Evolutionary conservation across 2,329 filamentous ascomycete genomes (phyloP), one percentile per base, ranked within the genome.

Genomic region (Nothophaeocryptopus gaeumannii): DNA sequence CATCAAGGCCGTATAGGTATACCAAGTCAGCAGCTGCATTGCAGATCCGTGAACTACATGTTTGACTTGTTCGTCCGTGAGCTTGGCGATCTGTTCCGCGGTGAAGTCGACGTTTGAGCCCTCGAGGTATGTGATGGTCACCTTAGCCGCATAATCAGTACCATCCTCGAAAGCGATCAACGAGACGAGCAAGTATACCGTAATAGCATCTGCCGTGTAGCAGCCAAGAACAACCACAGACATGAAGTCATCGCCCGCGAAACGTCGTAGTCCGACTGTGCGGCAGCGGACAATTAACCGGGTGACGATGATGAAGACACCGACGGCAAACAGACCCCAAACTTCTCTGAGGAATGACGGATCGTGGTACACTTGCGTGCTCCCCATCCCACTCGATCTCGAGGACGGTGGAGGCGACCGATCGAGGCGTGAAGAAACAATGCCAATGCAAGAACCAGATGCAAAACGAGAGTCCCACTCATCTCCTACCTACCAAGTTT

Each of bases 161-260:
- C 11, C 8, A 16, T 5, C 8, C 11, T 5, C 10, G 7, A 13
- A n/a, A 8, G 26, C 10, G 16, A 16, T 12, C 20, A 30, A 14
- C 36, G 45, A 60, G 0, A 72, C 69, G 12, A 16, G 12, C 20
- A 30, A 15, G 38, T 44, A 60, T 0, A 72, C 69, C 1, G 66
- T 68, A 5, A 63, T 63, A 1, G 67, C 68, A 48, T 72, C 70
- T 3, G 67, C 57, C 0, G 64, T 62, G 37, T 69, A 72, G 36
- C 70, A 67, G 12, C 64, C 51, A 0, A 66, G 34, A 9, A 71
- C 68, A 1, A 69, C 44, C 9, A 68, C n/a, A 0, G 67, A 60
- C 29, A 73, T 64, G 9, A 67, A 66, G 45, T 74, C 71, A 51
- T 74, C 72, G 5, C 71, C 68, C 15, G 68, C 63, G 2, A 73